phyloP scores from a whole-genome alignment of 805 yeast species.

The Ogataea zsoltii region DNA sequence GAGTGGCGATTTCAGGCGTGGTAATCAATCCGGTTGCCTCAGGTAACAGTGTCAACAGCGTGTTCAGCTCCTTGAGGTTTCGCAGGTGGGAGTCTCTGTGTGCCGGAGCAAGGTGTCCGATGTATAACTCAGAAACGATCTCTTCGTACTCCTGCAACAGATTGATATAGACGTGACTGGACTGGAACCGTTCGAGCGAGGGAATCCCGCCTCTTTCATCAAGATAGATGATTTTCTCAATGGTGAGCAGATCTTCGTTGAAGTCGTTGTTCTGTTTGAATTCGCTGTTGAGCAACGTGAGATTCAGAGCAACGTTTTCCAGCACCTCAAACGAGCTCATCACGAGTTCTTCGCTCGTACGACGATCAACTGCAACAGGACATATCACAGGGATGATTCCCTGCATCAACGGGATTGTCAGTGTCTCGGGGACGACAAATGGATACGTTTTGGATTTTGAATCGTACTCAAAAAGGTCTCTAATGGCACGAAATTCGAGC shows the following conservation, averaged over 20 bases:
- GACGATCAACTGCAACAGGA: slow-evolving; percentile 51
- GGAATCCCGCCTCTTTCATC: slow-evolving; percentile 92
- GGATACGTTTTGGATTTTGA: slow-evolving; percentile 14
- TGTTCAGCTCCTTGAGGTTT: slow-evolving; percentile 68
- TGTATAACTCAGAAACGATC: slow-evolving; percentile 61
- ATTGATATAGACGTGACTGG: slow-evolving; percentile 86
- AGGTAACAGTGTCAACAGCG: slow-evolving; percentile 51
- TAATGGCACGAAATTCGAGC: slow-evolving; percentile 33
- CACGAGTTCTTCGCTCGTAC: slow-evolving; percentile 31
- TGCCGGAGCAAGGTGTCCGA: slow-evolving; percentile 51
- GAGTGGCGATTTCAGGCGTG: slow-evolving; percentile 73
- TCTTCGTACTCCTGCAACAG: slow-evolving; percentile 76
- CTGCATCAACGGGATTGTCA: slow-evolving; percentile 43
- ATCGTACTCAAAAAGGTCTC: slow-evolving; percentile 39
- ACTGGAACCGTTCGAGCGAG: slow-evolving; percentile 72
- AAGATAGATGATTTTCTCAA: slow-evolving; percentile 80
- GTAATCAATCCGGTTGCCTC: slow-evolving; percentile 78
- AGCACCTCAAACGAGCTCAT: slow-evolving; percentile 43
- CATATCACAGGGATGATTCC: slow-evolving; percentile 61
- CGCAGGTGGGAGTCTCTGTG: slow-evolving; percentile 56
- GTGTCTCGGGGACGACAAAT: slow-evolving; percentile 37
- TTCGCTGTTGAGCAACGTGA: slow-evolving; percentile 29
- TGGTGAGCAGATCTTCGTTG: slow-evolving; percentile 41
- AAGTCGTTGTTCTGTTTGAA: slow-evolving; percentile 14
- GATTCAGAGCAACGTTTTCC: slow-evolving; percentile 37